These are phyloP conservation scores for Thermoascus crustaceus DNA, from an alignment of 2,329 filamentous ascomycete genomes.

Conservation along the genomic window DNA sequence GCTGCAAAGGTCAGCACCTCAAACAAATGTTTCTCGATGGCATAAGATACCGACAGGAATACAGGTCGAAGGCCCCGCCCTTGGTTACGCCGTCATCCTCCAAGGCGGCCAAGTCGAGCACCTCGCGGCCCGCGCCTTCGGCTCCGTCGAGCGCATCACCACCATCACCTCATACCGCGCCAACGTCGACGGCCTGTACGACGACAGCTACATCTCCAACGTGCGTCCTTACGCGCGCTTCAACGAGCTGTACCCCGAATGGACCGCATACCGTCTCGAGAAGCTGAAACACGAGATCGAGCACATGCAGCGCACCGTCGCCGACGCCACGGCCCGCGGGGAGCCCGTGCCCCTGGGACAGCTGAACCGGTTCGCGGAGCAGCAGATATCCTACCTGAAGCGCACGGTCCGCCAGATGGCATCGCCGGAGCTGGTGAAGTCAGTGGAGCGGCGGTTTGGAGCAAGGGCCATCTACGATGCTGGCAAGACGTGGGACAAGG, in stretches of 20 bases:
- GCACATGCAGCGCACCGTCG: not conserved
- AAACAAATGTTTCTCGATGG: too few relatives aligned
- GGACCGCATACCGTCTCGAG: slow-evolving; percentile 14
- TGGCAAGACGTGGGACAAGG: not conserved
- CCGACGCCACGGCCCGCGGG: not conserved
- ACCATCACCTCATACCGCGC: slow-evolving; percentile 21
- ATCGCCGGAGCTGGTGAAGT: not conserved
- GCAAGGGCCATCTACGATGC: not conserved
- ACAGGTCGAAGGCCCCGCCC: slow-evolving; percentile 12
- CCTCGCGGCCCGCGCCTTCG: slow-evolving; percentile 16
- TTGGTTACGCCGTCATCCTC: slow-evolving; percentile 19
- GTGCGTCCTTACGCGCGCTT: slow-evolving; percentile 14
- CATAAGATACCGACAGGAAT: too few relatives aligned
- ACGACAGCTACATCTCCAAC: slow-evolving; percentile 17
- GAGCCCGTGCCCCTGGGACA: not conserved
- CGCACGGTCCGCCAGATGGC: not conserved
- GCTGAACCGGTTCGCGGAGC: not conserved
- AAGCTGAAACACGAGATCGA: slow-evolving; percentile 5
- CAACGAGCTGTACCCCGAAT: slow-evolving; percentile 14
- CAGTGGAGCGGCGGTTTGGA: not conserved
- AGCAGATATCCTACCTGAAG: not conserved
- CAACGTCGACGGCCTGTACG: slow-evolving; percentile 10
- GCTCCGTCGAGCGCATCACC: slow-evolving; percentile 17
- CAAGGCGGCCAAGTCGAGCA: slow-evolving; percentile 22
- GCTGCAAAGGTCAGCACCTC: too few relatives aligned